Evolutionary conservation across 2,329 filamentous ascomycete genomes (phyloP).

Genomic region (Colletotrichum sp.): DNA sequence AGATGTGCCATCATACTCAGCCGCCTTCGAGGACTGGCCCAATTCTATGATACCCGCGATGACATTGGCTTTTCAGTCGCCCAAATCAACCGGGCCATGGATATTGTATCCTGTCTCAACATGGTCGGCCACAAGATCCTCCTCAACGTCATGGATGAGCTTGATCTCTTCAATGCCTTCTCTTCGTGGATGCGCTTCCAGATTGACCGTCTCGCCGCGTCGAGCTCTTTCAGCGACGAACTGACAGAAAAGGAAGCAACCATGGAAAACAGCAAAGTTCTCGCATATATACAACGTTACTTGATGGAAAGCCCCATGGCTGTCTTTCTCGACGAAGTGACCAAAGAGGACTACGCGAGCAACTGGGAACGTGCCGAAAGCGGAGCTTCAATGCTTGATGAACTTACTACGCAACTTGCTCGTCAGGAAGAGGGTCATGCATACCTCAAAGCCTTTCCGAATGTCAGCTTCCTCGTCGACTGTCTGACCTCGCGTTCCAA

Average conservation of each 20-base stretch:
- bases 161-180: slow-evolving; percentile 78
- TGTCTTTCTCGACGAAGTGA: slow-evolving; percentile 60
- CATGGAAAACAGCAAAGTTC: slow-evolving; percentile 74
- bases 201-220: slow-evolving; percentile 77
- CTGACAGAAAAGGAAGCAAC: slow-evolving; percentile 77
- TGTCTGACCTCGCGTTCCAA: slow-evolving; percentile 63
- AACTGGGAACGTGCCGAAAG: slow-evolving; percentile 47
- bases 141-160: slow-evolving; percentile 74
- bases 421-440: slow-evolving; percentile 50
- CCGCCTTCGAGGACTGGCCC: slow-evolving; percentile 82
- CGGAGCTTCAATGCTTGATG: slow-evolving; percentile 41
- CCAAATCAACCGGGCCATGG: slow-evolving; percentile 69
- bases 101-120: slow-evolving; percentile 77
- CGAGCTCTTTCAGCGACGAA: slow-evolving; percentile 69
- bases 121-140: slow-evolving; percentile 78
- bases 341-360: slow-evolving; percentile 54
- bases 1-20: slow-evolving; percentile 82
- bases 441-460: slow-evolving; percentile 58
- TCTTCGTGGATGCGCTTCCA: slow-evolving; percentile 84
- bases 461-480: slow-evolving; percentile 67
- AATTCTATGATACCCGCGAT: slow-evolving; percentile 73
- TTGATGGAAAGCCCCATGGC: slow-evolving; percentile 70
- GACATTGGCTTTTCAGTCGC: slow-evolving; percentile 70
- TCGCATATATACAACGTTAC: slow-evolving; percentile 79
- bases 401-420: slow-evolving; percentile 48